Evolutionary conservation across 768 basidiomycete genomes (phyloP), one percentile per base, ranked within the genome.

Genomic region (Boletus patriciae): DNA sequence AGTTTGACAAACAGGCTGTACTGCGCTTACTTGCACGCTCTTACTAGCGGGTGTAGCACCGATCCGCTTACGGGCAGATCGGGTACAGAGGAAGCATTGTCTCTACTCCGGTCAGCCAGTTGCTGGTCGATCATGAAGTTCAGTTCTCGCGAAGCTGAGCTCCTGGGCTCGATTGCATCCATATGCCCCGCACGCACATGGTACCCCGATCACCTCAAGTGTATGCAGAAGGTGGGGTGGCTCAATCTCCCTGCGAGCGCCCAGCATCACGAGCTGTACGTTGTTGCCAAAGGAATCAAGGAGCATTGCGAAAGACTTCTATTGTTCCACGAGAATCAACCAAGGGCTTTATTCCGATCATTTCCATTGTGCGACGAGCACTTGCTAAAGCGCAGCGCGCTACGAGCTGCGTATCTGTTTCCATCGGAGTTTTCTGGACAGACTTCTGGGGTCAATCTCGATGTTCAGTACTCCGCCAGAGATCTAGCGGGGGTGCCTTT

Each of bases 41-140:
- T 80, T 6, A 80, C 74, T 3, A 75, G 76, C 19, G 72, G 75
- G 43, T 73, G 72, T 45, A 63, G 76, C 16, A 67, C 71, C 12
- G 81, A 83, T 63, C 77, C 78, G 3, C 66, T 83, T 19, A 78
- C 76, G 0, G 60, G 62, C 16, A 74, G 74, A 8, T 77, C 76
- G 0, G 81, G 81, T 4, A 74, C 75, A 1, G 74, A 78, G 40
- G 72, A 80, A 46, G 80, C 80, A 1, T 61, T 81, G 19, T 60
- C 68, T 46, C 63, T 75, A 43, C 64, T 83, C 27, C 57, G 56
- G 12, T 78, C 77, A 0, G 74, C 77, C 7, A 56, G 67, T 11
- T 74, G 66, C 36, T 66, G 58, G 33, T 80, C 81, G 0, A 79
- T 82, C 52, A 72, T 76, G 66, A 63, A 53, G 42, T 65, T 80